phyloP scores from a whole-genome alignment of 441 rosid genomes.

The Syzygium malaccense region DNA sequence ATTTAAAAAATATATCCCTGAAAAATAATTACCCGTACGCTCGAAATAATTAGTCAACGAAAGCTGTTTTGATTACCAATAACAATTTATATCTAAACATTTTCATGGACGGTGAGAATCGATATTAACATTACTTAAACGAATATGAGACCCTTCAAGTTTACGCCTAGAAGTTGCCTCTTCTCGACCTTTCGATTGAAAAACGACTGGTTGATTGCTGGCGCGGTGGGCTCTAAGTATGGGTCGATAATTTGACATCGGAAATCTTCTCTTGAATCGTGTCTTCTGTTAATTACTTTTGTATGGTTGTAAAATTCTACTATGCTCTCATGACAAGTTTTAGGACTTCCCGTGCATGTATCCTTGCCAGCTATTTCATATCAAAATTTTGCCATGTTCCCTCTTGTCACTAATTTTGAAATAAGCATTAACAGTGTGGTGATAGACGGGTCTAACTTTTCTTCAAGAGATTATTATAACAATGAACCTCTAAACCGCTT shows the following conservation, averaged over 20 bases:
- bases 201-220: rapidly evolving
- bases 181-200: not conserved
- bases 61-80: too few relatives aligned
- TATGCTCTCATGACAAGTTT: too few relatives aligned
- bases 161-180: rapidly evolving
- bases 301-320: too few relatives aligned
- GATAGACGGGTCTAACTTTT: not conserved
- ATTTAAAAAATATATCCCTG: not conserved
- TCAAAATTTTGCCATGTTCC: not conserved
- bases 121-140: not conserved
- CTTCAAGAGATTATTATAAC: not conserved
- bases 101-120: not conserved
- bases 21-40: rapidly evolving
- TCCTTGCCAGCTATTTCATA: not conserved
- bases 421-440: not conserved
- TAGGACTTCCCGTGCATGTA: too few relatives aligned
- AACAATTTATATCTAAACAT: not conserved
- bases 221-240: not conserved
- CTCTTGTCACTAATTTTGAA: not conserved
- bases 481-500: not conserved
- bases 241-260: not conserved
- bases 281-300: too few relatives aligned
- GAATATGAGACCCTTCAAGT: not conserved
- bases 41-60: not conserved
- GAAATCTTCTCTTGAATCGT: too few relatives aligned